phyloP scores from a whole-genome alignment of 805 yeast genomes.

The Nakazawaea laoshanensis region DNA sequence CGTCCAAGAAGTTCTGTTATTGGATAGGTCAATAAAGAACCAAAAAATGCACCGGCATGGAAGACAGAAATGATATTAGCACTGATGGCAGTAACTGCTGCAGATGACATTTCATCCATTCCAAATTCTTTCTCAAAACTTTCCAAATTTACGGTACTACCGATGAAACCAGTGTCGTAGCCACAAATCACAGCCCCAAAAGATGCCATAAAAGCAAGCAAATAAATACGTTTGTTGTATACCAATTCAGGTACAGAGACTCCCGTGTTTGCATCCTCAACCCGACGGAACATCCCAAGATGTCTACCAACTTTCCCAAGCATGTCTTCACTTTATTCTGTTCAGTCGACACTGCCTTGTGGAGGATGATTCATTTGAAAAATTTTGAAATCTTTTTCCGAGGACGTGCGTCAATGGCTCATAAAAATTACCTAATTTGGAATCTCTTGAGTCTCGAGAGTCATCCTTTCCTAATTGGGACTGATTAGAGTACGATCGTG shows the following conservation, averaged over 20 bases:
- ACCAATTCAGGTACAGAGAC: slow-evolving; percentile 29
- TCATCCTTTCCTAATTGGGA: too few relatives aligned
- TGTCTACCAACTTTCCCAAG: too few relatives aligned
- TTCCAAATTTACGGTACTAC: slow-evolving; percentile 38
- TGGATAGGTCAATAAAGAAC: slow-evolving; percentile 33
- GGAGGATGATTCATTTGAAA: too few relatives aligned
- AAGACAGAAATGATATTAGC: slow-evolving; percentile 39
- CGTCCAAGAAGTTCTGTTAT: slow-evolving; percentile 32
- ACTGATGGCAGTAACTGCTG: slow-evolving; percentile 18
- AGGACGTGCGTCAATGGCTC: too few relatives aligned
- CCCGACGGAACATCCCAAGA: slow-evolving; percentile 8
- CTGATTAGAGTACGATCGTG: too few relatives aligned
- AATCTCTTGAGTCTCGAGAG: too few relatives aligned
- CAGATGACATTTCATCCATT: slow-evolving; percentile 21
- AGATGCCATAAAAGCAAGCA: slow-evolving; percentile 34
- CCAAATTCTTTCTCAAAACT: slow-evolving; percentile 39
- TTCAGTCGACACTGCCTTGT: too few relatives aligned
- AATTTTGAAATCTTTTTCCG: too few relatives aligned
- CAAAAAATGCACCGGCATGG: slow-evolving; percentile 46
- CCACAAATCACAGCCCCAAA: slow-evolving; percentile 45
- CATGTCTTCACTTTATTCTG: too few relatives aligned
- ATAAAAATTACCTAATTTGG: too few relatives aligned
- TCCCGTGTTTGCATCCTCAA: slow-evolving; percentile 4
- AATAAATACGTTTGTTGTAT: slow-evolving; percentile 34
- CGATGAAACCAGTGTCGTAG: slow-evolving; percentile 49